Percentiles rank a stretch among this genome's conserved stretches.
phyloP scores from a whole-genome alignment of 352 stramenopile genomes.

The Blastocystis sp. region DNA sequence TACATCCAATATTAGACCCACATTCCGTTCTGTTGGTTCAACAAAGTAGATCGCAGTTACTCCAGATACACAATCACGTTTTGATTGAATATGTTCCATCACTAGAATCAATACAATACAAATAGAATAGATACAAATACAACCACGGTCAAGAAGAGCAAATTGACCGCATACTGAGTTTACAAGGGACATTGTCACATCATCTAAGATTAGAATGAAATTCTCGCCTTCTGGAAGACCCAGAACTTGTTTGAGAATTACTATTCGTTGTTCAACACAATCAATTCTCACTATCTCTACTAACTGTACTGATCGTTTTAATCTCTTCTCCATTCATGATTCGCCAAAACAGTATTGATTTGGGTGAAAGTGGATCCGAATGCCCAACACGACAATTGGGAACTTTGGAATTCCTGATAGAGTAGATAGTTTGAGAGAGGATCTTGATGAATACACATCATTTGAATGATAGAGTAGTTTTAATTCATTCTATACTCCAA shows the following conservation, averaged over 20 bases:
- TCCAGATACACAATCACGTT: neutral
- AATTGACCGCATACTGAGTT: constrained; percentile 40
- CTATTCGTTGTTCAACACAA: neutral
- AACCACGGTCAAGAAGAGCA: constrained; percentile 11
- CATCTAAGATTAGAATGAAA: constrained; percentile 40
- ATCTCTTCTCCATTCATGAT: constrained; percentile 25
- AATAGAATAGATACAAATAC: neutral
- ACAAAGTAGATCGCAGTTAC: constrained; percentile 38
- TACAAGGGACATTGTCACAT: constrained; percentile 15
- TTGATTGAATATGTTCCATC: constrained; percentile 25
- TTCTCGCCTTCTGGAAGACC: constrained; percentile 11
- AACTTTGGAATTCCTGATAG: too few relatives aligned
- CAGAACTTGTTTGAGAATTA: constrained; percentile 14
- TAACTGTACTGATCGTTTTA: constrained; percentile 7
- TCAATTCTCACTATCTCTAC: constrained; percentile 7
- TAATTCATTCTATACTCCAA: too few relatives aligned
- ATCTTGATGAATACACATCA: too few relatives aligned
- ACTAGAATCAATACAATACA: neutral
- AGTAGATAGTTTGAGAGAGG: too few relatives aligned
- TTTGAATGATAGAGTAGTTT: too few relatives aligned
- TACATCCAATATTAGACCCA: constrained; percentile 26
- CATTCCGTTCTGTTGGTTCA: neutral
- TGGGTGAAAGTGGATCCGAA: neutral
- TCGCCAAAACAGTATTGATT: neutral
- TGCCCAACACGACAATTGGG: too few relatives aligned